Conservation (phyloP, 805 yeast genomes). For the Metschnikowia henanensis region DNA sequence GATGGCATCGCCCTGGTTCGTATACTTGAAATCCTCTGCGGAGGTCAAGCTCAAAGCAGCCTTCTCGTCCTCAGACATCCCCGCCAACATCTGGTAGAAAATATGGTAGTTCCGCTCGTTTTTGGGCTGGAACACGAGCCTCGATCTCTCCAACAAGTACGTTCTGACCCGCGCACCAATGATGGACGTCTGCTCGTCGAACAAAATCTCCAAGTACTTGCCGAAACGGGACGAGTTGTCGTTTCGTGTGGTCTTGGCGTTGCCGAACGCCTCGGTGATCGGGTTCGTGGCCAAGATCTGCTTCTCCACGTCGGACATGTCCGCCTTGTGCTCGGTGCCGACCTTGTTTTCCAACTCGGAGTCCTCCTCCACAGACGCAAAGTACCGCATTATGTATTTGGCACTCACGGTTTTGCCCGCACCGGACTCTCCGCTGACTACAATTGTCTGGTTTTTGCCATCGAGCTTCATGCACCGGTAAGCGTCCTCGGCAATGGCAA, state of each 20-base stretch:
- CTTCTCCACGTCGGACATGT: constrained; percentile 88
- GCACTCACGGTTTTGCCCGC: constrained; percentile 99
- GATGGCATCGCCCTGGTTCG: constrained; percentile 86
- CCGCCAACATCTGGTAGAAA: constrained; percentile 85
- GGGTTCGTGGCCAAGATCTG: constrained; percentile 97
- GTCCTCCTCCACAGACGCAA: constrained; percentile 83
- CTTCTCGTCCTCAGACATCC: constrained; percentile 59
- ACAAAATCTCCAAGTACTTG: constrained; percentile 88
- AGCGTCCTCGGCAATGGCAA: constrained; percentile 98
- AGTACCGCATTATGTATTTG: constrained; percentile 95
- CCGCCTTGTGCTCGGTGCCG: constrained; percentile 44
- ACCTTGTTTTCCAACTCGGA: constrained; percentile 31
- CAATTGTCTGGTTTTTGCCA: constrained; percentile 87
- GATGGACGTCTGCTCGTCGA: constrained; percentile 71
- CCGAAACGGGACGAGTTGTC: constrained; percentile 98
- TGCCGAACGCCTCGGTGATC: constrained; percentile 97
- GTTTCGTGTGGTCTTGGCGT: constrained; percentile 95
- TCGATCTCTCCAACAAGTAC: constrained; percentile 86
- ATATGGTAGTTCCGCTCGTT: constrained; percentile 95
- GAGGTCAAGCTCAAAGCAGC: constrained; percentile 57
- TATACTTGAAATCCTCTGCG: constrained; percentile 72
- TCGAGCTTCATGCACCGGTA: constrained; percentile 92
- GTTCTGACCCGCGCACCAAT: constrained; percentile 96
- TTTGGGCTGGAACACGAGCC: constrained; percentile 89
- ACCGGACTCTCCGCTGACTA: constrained; percentile 97